Evolutionary conservation across 192 early-diverging fungal species (phyloP), one percentile per base, ranked within the genome.

Genomic region (Mortierella alpina): DNA sequence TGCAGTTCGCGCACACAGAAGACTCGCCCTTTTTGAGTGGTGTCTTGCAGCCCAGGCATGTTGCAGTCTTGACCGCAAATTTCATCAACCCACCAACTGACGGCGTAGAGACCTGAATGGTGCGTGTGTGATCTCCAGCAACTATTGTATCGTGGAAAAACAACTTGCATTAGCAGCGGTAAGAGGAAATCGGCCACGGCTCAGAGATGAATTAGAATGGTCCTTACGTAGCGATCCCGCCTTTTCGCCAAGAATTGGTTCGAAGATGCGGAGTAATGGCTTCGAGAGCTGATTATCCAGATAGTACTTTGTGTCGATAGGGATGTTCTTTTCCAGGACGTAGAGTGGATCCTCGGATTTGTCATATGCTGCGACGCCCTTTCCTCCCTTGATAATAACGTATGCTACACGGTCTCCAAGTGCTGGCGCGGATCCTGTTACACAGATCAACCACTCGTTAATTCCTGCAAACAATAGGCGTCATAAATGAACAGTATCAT

Each of bases 281-380:
- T 98, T 98, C 12, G 95, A 90, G 45, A 99, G 84, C 84, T 99
- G 98, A 68, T 99, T 95, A 63, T 98, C 96, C 23, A 99, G 87
- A 72, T 99, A 99, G 75, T 98, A 96, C 68, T 90, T 94, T 0
- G 95, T 96, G 78, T 99, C 98, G 61, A 99, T 98, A 2, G 98
- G 96, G 51, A 99, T 85, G 82, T 97, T 99, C 82, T 99, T 95
- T 56, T 99, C 97, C 49, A 99, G 90, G n/a, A 98, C 98, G 74
- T 92, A 98, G 52, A 99, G 92, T 22, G 98, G 98, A 75, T 99
- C 98, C 80, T 99, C 98, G 2, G 97, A 96, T 72, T 97, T 96
- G 66, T 99, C 97, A 72, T 98, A 98, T 9, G 96, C 95, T 46
- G 95, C 92, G 11, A 95, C 91, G 61, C 91, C 91, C 66, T 93